Base-by-base conservation (phyloP, 1,284 basidiomycete species). In the Marasmius oreades region DNA sequence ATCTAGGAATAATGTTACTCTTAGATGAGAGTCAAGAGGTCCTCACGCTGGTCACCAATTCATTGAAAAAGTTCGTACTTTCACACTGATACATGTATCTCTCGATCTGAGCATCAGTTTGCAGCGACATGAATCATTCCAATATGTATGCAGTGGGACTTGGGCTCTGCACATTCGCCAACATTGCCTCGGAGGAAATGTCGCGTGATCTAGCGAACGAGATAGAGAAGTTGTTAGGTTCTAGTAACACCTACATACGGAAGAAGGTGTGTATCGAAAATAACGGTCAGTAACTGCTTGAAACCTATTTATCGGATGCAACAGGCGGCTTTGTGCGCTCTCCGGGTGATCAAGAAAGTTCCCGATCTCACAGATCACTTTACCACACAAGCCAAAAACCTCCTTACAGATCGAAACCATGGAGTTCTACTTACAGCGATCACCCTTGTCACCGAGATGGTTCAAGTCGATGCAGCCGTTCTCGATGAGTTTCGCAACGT, bases 101-200 rank as follows among this genome's bases (percentile, higher is more conserved):
- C 26, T 51, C 56, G 22, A 54, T 48, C 45, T 57, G 53, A 58
- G 39, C 45, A 48, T 31, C 39, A 45, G 52, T 28, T 31, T 51
- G 8, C 66, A 98, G 95, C 73, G 97, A 99, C 75, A 95, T 99
- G 94, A 98, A 99, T 72, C 95, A 98, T 74, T 90, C 95, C 11
- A 99, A 98, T 74, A 98, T 98, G 93, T 99, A 98, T 71, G 93
- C 93, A 8, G 97, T 99, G 39, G 97, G 97, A 18, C 83, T 99
- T 52, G 96, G 95, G 1, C 82, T 99, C 43, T 98, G 95, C 69
- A 99, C 97, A 0, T 99, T 99, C 70, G 97, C 96, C 61, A 98
- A 99, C 69, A 99, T 99, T 63, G 93, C 97, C 8, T 98, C 95
- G 11, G 97, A 99, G 73, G 95, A 98, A 73, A 98, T 98, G 95